These are phyloP conservation scores for Hemerocallis citrina DNA, from an alignment of 106 monocot species.

Conservation along the genomic window DNA sequence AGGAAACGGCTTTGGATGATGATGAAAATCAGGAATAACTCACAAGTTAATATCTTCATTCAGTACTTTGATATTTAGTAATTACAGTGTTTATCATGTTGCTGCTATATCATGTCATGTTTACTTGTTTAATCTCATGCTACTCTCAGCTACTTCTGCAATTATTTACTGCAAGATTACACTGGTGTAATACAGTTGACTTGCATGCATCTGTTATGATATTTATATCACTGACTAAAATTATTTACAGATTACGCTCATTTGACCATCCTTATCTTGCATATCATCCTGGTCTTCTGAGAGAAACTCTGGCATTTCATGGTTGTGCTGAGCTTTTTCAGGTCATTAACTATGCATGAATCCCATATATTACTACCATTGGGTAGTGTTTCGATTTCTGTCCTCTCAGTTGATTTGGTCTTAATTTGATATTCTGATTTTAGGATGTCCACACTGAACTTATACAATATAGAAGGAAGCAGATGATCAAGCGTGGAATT, in stretches of 20 bases:
- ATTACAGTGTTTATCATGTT: not conserved
- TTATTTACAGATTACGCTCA: constrained; percentile 57
- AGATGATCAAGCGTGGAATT: constrained; percentile 67
- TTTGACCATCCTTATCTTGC: constrained; percentile 60
- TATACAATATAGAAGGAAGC: constrained; percentile 65
- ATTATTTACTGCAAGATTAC: not conserved
- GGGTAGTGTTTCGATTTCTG: not conserved
- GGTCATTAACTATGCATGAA: constrained; percentile 19
- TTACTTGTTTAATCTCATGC: not conserved
- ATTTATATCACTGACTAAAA: not conserved
- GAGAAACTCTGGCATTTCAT: constrained; percentile 77
- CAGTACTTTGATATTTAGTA: not conserved
- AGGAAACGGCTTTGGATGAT: too few species aligned
- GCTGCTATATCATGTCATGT: not conserved
- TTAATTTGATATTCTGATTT: constrained; percentile 1
- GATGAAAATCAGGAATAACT: too few species aligned
- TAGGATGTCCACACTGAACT: constrained; percentile 92
- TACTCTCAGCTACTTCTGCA: too few species aligned
- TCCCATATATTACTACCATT: not conserved
- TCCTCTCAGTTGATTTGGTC: not conserved
- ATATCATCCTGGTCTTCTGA: constrained; percentile 72
- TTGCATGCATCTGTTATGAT: not conserved
- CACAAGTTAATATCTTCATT: too few species aligned
- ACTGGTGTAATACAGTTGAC: too few species aligned
- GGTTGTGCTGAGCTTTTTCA: constrained; percentile 96